Percentiles rank a stretch among this genome's conserved stretches.
Conservation (phyloP, 2,329 filamentous ascomycete species). For the Colletotrichum tamarilloi region DNA sequence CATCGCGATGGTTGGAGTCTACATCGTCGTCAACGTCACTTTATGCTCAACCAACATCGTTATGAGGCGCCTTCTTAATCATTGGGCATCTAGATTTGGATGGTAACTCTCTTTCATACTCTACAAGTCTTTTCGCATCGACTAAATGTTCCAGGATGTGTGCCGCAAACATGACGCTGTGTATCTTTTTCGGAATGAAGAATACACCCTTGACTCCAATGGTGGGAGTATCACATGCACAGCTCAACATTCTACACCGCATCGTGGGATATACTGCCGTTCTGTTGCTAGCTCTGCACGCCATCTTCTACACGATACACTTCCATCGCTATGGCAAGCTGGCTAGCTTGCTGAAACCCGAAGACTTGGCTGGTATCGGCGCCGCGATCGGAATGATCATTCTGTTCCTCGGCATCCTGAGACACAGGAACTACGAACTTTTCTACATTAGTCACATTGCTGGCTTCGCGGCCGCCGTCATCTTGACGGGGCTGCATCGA, state of each 20-base stretch:
- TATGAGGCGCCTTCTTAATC: constrained; percentile 13
- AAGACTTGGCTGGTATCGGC: constrained; percentile 49
- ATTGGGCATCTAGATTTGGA: constrained; percentile 38
- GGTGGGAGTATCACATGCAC: constrained; percentile 55
- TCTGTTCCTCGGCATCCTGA: constrained; percentile 46
- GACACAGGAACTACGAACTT: constrained; percentile 55
- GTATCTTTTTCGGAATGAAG: constrained; percentile 57
- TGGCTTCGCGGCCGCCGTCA: constrained; percentile 53
- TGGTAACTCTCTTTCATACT: constrained; percentile 31
- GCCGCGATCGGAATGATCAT: constrained; percentile 51
- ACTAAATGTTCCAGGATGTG: constrained; percentile 52
- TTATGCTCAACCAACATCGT: neutral
- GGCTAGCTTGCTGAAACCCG: constrained; percentile 40
- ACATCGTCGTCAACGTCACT: neutral
- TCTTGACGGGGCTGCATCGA: constrained; percentile 56
- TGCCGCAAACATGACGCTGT: constrained; percentile 52
- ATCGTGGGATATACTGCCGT: constrained; percentile 56
- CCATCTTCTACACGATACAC: constrained; percentile 45
- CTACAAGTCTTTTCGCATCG: neutral
- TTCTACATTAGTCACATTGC: constrained; percentile 58
- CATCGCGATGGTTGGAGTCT: neutral
- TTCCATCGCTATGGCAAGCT: constrained; percentile 40
- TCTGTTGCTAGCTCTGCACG: constrained; percentile 50
- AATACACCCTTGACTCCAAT: constrained; percentile 57
- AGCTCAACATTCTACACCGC: constrained; percentile 59